Evolutionary conservation across 1,284 basidiomycete genomes (phyloP), one percentile per base, ranked within the genome.

Genomic region (Thelephora terrestris): DNA sequence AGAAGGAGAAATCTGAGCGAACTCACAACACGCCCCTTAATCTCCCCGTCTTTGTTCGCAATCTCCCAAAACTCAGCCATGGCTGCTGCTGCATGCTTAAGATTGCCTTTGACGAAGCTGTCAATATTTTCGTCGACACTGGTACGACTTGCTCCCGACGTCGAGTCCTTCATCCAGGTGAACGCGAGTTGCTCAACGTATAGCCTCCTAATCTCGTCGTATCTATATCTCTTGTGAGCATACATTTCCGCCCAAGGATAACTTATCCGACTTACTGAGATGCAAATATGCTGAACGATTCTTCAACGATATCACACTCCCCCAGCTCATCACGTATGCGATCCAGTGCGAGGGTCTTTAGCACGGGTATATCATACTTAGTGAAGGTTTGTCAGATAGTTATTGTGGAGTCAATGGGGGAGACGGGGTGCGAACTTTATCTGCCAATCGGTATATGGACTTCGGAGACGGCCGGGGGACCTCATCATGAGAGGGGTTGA

Each of bases 361-460:
- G 45, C 0, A 42, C 27, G 5, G 18, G 32, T 10, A 56, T 52
- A 34, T 50, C 53, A 18, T 56, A 54, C 54, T 59, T 27, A 36
- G 10, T 12, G 10, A 10, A n/a, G 10, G 34, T 10, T n/a, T 36
- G 34, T n/a, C 10, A 36, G n/a, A 36, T n/a, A 36, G 10, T 36
- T 12, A n/a, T 10, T 10, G 34, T 36, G 10, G 10, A n/a, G 12
- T 36, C 34, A n/a, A n/a, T n/a, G n/a, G n/a, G n/a, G n/a, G n/a
- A n/a, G n/a, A n/a, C n/a, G n/a, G n/a, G n/a, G n/a, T 36, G 27
- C 47, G n/a, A 21, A 58, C 57, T 40, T 49, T 53, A 10, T 53
- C 46, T 10, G 57, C 55, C 4, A 58, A 21, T 1, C 52, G 51
- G 35, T 58, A 58, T 52, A 58, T n/a, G n/a, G n/a, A n/a, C n/a